Base-by-base conservation (phyloP, 164 flowering plant genomes). In the Chimonanthus salicifolius region DNA sequence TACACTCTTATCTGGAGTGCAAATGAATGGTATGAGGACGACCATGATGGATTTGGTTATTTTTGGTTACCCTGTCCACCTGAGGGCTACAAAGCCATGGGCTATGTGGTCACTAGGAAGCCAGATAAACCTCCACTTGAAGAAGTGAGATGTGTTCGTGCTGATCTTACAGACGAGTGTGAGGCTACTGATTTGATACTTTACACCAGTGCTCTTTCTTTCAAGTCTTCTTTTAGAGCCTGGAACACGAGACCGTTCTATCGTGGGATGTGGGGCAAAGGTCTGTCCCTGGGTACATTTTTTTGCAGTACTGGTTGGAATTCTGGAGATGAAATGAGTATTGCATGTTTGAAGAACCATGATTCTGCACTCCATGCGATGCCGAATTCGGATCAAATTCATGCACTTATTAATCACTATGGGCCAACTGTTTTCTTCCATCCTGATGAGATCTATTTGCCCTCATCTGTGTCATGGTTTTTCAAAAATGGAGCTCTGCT, bases 401-500 rank as follows among this genome's bases (percentile, higher is more conserved):
- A 87, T 82, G 89, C 96, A 33, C 87, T 95, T 6, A 85, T 95
- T 67, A 75, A 80, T 49, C 86, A 89, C 71, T 94, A 91, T 78
- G 97, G 97, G 9, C 98, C 99, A 15, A 88, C 86, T 10, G 78
- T 94, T 44, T 92, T 81, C 81, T 89, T 91, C 75, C 94, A 94
- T 75, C 99, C 99, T 4, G 81, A 87, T 54, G 99, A 92, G 69
- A 58, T 70, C 50, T 94, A 88, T 77, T 80, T 90, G 71, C 97
- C 99, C 16, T 92, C 98, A 62, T 91, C 99, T 2, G 91, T 92
- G 18, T 64, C 89, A 20, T 94, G 98, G 97, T 91, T 92, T 77
- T 94, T 94, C 77, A 72, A 82, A 74, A 90, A 85, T 67, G 97
- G 97, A 47, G 92, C 95, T 2, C 68, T 91, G 65, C 20, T 94